A percentile compares a stretch with the other conserved stretches of the same genome.
These are phyloP conservation scores for Collybia nuda DNA, from an alignment of 768 basidiomycete genomes.

Conservation along the genomic window DNA sequence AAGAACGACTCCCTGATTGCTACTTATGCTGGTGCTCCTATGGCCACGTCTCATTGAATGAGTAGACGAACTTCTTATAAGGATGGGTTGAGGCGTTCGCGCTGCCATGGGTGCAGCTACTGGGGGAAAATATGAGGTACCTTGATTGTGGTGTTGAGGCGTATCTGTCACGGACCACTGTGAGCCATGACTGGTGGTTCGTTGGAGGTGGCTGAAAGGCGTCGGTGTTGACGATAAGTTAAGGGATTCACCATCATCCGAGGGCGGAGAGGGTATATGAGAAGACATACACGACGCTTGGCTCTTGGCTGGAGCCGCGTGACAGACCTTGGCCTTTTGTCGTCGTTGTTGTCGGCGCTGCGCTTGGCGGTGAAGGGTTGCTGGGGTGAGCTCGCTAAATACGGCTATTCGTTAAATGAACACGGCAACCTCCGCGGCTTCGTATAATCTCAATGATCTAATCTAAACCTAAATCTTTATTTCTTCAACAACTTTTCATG, in stretches of 20 bases:
- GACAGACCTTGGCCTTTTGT: conserved; percentile 1
- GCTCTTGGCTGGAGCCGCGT: conserved; percentile 5
- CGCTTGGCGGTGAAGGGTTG: background rate
- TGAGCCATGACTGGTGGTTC: conserved; percentile 53
- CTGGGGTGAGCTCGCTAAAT: conserved; percentile 6
- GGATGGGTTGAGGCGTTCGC: conserved; percentile 40
- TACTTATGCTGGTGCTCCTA: conserved; percentile 65
- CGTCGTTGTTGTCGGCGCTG: conserved; percentile 6
- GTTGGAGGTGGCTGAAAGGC: conserved; percentile 36
- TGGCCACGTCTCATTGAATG: conserved; percentile 42
- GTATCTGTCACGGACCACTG: conserved; percentile 58
- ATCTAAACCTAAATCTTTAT: conserved; percentile 37
- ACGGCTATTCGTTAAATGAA: conserved; percentile 8
- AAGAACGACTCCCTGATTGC: conserved; percentile 41
- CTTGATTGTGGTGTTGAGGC: conserved; percentile 65
- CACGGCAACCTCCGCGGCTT: conserved; percentile 27
- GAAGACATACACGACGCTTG: conserved; percentile 20
- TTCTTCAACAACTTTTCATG: conserved; percentile 78
- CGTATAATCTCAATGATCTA: conserved; percentile 14
- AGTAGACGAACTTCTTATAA: conserved; percentile 50
- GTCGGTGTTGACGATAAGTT: conserved; percentile 44
- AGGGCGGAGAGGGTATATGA: conserved; percentile 25
- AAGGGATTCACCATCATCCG: conserved; percentile 32
- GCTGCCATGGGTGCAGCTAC: conserved; percentile 20
- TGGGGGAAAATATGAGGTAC: conserved; percentile 62